These are phyloP conservation scores for Zelonia costaricensis DNA, from an alignment of 208 protist genomes.

Conservation along the genomic window DNA sequence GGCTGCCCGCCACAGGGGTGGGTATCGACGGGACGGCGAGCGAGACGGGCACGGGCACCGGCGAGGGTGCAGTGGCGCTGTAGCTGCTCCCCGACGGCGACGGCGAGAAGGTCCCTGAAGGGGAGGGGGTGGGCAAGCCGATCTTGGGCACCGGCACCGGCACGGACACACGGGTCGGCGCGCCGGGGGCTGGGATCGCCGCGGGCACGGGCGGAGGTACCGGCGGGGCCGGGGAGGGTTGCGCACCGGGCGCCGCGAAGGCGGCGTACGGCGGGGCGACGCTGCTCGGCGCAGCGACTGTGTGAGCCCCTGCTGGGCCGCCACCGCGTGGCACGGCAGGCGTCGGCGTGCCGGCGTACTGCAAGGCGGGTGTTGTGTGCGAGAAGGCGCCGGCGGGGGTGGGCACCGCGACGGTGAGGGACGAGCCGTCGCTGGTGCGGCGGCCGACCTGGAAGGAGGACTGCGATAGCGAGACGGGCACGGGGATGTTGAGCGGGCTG, in stretches of 20 bases:
- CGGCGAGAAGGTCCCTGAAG: conserved; percentile 1
- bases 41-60: conserved; percentile 18
- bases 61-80: background rate
- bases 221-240: background rate
- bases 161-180: conserved; percentile 8
- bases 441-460: conserved; percentile 25
- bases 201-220: background rate
- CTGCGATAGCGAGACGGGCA: conserved; percentile 22
- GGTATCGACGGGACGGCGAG: conserved; percentile 21
- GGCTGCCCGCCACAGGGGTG: background rate
- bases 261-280: too few species aligned
- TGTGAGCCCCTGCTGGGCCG: background rate
- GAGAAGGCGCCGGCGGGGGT: conserved; percentile 29
- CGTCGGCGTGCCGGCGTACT: conserved; percentile 5
- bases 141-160: conserved; percentile 38
- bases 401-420: conserved; percentile 29
- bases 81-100: background rate
- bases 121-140: too few species aligned
- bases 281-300: too few species aligned
- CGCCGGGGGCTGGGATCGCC: background rate
- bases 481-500: conserved; percentile 43
- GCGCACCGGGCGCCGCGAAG: too few species aligned
- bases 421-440: conserved; percentile 2
- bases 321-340: background rate
- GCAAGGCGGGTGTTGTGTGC: conserved; percentile 13